Percentiles rank a stretch among this genome's conserved stretches.
phyloP scores from a whole-genome alignment of 225 moss, liverwort and hornwort genomes.

The Lunularia cruciata region DNA sequence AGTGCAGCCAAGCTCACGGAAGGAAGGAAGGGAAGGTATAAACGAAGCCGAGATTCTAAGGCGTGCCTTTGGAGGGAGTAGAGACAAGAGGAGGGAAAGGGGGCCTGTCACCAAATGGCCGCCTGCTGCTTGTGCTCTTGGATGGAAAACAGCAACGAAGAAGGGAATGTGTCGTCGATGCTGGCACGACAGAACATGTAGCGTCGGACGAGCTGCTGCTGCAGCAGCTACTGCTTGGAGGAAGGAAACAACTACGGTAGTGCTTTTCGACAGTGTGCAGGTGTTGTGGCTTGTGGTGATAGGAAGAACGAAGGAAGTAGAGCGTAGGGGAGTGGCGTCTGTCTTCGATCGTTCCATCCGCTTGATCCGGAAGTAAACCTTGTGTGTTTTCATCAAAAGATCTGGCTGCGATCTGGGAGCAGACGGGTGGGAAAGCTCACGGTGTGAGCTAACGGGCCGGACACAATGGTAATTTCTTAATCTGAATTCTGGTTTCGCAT shows the following conservation, averaged over 20 bases:
- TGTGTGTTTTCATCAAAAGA: not conserved
- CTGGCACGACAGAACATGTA: conserved; percentile 16
- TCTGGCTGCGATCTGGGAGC: conserved; percentile 7
- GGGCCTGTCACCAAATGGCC: not conserved
- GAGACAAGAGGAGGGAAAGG: not conserved
- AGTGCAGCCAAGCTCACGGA: no score
- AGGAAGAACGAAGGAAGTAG: not conserved
- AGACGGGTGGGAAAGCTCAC: not conserved
- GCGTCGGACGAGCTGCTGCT: conserved; percentile 7
- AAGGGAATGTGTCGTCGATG: not conserved
- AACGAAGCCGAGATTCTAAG: no score
- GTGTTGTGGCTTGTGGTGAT: not conserved
- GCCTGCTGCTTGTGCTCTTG: not conserved
- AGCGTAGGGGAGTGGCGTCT: not conserved
- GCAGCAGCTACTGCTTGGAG: not conserved
- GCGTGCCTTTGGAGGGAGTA: not conserved
- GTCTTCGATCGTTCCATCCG: not conserved
- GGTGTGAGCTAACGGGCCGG: conserved; percentile 5
- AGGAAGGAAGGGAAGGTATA: no score
- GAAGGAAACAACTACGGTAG: not conserved
- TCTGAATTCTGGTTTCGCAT: no score
- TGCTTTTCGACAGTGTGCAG: no score
- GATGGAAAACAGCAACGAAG: not conserved
- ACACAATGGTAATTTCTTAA: conserved; percentile 17
- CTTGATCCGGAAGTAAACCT: no score